Base-by-base conservation (phyloP, 2,329 filamentous ascomycete species). In the Malbranchea cinnamomea region DNA sequence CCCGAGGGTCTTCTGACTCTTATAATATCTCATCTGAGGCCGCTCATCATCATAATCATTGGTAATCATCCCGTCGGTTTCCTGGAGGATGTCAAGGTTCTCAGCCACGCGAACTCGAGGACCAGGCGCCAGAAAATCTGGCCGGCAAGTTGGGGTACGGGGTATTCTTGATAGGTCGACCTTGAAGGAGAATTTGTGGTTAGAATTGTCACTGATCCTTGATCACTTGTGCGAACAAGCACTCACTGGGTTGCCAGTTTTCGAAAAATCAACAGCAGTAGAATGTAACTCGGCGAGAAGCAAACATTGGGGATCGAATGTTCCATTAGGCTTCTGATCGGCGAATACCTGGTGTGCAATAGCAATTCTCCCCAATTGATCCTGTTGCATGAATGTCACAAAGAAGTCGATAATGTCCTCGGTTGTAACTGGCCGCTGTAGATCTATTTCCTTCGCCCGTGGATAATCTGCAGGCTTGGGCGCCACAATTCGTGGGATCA, bases 391-490 rank as follows among this genome's bases (percentile, higher is more conserved):
- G 37, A 82, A 83, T 10, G 73, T 60, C n/a, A 91, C 63, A 38
- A 92, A 89, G 52, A 87, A 89, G 7, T 78, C 60, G 0, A 72
- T 73, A 57, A 92, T 89, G 41, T 91, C 81, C 1, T 67, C 49
- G 2, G 52, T 50, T 2, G 51, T 52, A 0, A 91, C 78, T 0
- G 54, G 37, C 1, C 77, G 62, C 5, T 65, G 60, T n/a, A 91
- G 65, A 27, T 74, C 60, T 0, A 62, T 36, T 0, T 78, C 68
- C 0, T 40, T 10, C 0, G 68, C 60, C 1, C 70, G 63, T 3
- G 71, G 66, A 41, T 92, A 91, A 38, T 83, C 71, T 0, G 82
- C 81, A 0, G 83, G 70, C 0, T 34, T 42, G 4, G 45, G 47
- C n/a, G n/a, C n/a, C n/a, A n/a, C n/a, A n/a, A n/a, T n/a, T n/a